Evolutionary conservation across 2,329 filamentous ascomycete species (phyloP), one percentile per base, ranked within the genome.

Genomic region (Plenodomus lindquistii): DNA sequence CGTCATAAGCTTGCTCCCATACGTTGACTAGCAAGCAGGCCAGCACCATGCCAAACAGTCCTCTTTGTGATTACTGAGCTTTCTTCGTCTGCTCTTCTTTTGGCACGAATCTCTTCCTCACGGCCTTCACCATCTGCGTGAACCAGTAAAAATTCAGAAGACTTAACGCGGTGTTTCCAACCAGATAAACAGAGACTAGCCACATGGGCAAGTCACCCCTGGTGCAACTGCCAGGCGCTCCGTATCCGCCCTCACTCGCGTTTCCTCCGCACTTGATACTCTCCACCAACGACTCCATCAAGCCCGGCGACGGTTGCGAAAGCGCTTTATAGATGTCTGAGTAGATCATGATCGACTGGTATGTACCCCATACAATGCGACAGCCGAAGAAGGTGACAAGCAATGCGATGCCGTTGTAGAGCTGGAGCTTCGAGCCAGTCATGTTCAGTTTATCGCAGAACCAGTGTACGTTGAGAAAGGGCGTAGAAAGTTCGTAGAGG

Each of bases 401-500:
- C 2, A 94, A 81, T 43, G 83, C 70, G 50, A 91, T 78, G 55
- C 89, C 89, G 62, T 94, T 93, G 73, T 89, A 86, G 15, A 92
- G 80, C 73, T 94, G 90, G 17, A 83, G 74, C 48, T 78, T 79
- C 16, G 86, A 85, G 20, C 90, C 90, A 1, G 89, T 94, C 78
- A 90, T 84, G 60, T 84, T 80, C 37, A 93, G 75, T 76, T 94
- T 94, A 75, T 94, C 89, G 73, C 88, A 89, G 77, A 94, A 93
- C 89, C 90, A 94, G 77, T 94, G 90, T 65, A 93, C 80, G 69
- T 94, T 94, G 51, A 94, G 80, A 71, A 94, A 92, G 2, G 89
- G 89, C 1, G 87, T 88, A 11, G 88, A 92, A 16, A 94, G 81
- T 72, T 94, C 90, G 81, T 91, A 94, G 44, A 94, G 85, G 61